Evolutionary conservation across 495 filamentous ascomycete genomes (phyloP).

Genomic region (Podospora didyma): DNA sequence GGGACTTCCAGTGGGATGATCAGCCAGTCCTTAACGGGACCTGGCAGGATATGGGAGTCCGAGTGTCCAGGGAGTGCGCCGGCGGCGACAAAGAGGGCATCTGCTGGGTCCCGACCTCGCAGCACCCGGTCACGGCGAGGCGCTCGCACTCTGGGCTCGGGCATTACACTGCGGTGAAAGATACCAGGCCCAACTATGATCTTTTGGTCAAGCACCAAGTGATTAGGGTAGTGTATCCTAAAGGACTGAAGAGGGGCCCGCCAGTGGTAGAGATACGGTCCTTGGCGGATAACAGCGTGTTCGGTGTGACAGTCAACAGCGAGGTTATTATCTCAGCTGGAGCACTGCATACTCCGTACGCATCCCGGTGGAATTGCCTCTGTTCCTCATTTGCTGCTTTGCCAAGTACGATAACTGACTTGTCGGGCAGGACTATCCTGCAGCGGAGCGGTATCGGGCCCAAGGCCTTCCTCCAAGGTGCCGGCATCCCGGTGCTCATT

Average conservation of each 20-base stretch:
- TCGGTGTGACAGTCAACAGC: conserved; percentile 7
- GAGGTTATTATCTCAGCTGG: conserved; percentile 18
- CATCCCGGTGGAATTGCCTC: no score
- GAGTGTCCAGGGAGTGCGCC: conserved; percentile 11
- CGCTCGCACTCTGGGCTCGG: conserved; percentile 34
- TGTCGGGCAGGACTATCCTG: no score
- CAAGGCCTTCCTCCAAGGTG: conserved; percentile 37
- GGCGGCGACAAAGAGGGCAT: conserved; percentile 22
- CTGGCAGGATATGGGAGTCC: conserved; percentile 18
- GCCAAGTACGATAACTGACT: no score
- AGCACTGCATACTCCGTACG: conserved; percentile 4
- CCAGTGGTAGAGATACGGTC: conserved; percentile 16
- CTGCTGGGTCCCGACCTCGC: conserved; percentile 21
- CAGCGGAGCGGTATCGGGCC: conserved; percentile 63
- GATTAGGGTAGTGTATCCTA: conserved; percentile 12
- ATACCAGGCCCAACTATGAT: conserved; percentile 29
- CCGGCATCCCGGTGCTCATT: conserved; percentile 47
- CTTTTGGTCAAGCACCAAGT: conserved; percentile 27
- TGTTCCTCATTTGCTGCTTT: no score
- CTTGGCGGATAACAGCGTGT: background rate
- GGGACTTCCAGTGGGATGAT: conserved; percentile 18
- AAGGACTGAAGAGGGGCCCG: conserved; percentile 2
- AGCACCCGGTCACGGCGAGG: conserved; percentile 27
- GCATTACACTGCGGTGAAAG: conserved; percentile 29
- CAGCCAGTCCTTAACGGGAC: conserved; percentile 6